Evolutionary conservation across 2,329 filamentous ascomycete genomes (phyloP).

Genomic region (Epichloe typhina): DNA sequence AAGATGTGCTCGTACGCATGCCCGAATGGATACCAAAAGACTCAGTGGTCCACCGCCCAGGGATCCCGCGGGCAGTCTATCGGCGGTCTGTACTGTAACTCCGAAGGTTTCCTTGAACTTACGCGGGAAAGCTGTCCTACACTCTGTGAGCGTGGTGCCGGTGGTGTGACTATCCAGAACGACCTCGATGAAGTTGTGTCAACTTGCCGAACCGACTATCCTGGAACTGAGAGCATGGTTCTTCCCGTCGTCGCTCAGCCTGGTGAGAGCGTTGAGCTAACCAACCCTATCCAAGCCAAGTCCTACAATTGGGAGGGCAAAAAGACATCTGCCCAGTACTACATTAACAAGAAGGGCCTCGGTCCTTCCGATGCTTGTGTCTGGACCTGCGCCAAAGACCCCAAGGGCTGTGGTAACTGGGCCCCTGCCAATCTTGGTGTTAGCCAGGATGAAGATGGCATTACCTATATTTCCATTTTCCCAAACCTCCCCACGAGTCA

Average conservation of each 20-base stretch:
- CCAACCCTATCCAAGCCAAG: conserved; percentile 56
- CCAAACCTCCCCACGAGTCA: conserved; percentile 65
- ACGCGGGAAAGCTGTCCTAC: conserved; percentile 54
- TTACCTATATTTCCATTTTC: conserved; percentile 73
- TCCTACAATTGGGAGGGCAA: conserved; percentile 71
- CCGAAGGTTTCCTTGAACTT: conserved; percentile 57
- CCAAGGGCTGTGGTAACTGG: conserved; percentile 62
- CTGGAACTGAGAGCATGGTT: conserved; percentile 79
- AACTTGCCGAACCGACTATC: conserved; percentile 93
- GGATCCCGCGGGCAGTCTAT: conserved; percentile 72
- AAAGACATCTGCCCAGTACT: conserved; percentile 85
- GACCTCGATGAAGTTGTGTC: conserved; percentile 51
- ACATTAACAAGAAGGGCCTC: conserved; percentile 76
- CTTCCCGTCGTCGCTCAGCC: conserved; percentile 55
- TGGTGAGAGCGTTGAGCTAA: conserved; percentile 49
- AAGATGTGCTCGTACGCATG: conserved; percentile 88
- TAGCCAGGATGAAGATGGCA: conserved; percentile 49
- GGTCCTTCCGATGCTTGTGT: conserved; percentile 54
- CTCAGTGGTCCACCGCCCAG: conserved; percentile 73
- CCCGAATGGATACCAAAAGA: conserved; percentile 81
- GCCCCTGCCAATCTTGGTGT: conserved; percentile 78
- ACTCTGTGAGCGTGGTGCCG: conserved; percentile 63
- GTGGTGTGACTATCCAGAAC: conserved; percentile 64
- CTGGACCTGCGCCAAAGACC: conserved; percentile 46
- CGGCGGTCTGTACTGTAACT: conserved; percentile 74